phyloP scores from a whole-genome alignment of 2,329 filamentous ascomycete species.

The Coniochaeta pulveracea region DNA sequence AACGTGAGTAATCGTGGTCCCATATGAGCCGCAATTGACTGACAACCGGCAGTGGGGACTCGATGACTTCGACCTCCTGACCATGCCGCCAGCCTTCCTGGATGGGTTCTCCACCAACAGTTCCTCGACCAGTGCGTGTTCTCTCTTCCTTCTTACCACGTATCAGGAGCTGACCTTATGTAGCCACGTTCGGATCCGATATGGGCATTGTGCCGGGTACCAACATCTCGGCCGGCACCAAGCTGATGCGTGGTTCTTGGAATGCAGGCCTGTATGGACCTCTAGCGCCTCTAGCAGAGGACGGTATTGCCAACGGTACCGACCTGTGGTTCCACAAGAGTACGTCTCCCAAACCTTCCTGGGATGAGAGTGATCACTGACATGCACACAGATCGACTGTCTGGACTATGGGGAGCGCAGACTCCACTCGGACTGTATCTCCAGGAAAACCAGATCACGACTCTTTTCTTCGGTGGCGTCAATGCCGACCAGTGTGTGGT shows the following conservation, averaged over 20 bases:
- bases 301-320: constrained; percentile 14
- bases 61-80: constrained; percentile 16
- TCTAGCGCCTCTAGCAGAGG: constrained; percentile 14
- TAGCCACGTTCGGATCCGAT: constrained; percentile 15
- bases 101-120: constrained; percentile 14
- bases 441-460: constrained; percentile 19
- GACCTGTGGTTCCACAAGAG: constrained; percentile 19
- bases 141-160: too few relatives aligned
- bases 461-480: constrained; percentile 19
- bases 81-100: constrained; percentile 16
- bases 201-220: constrained; percentile 17
- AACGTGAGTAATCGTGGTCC: too few relatives aligned
- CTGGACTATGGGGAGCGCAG: constrained; percentile 18
- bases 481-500: constrained; percentile 20
- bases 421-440: constrained; percentile 18
- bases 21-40: too few relatives aligned
- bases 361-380: too few relatives aligned
- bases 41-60: too few relatives aligned
- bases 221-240: constrained; percentile 13
- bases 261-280: constrained; percentile 19
- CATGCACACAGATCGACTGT: constrained; percentile 14
- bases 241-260: constrained; percentile 16
- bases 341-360: too few relatives aligned
- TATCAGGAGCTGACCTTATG: too few relatives aligned
- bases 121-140: constrained; percentile 12